Evolutionary conservation across 306 rosid species (phyloP), one percentile per base, ranked within the genome.

Genomic region (Sophora flavescens): DNA sequence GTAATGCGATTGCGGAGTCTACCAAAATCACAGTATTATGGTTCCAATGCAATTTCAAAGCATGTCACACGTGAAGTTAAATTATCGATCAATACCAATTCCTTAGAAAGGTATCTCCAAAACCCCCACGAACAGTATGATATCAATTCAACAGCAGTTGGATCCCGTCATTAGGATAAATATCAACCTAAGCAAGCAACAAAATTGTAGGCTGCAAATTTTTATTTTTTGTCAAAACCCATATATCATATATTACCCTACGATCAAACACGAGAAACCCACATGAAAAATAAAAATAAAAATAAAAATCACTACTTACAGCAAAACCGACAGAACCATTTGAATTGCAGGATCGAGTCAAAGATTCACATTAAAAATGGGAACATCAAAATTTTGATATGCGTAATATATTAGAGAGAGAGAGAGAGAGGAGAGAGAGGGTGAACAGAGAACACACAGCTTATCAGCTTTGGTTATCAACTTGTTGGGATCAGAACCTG

Each of bases 381-480:
- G 22, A 22, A 22, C 22, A 22, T 22, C 22, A 22, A 22, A 22
- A 10, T 9, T 8, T 7, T 3, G 42, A 35, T 63, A 33, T 33
- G 52, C 32, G 44, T 7, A 39, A n/a, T 45, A 6, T 9, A 4
- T 9, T 16, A 1, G 13, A 12, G 6, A 0, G 39, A 50, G 66
- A 71, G 33, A 51, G 41, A 69, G 52, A 17, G 5, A 6, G 38
- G 41, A 69, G 52, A 17, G 5, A 6, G 38, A 35, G 5, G 3
- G 38, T 2, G 80, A 64, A 64, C 63, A 72, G 67, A 72, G 67
- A 36, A 76, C 84, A 47, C 6, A 93, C 98, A 87, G 82, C 39
- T 90, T 89, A 78, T 93, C 93, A 76, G 98, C 98, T 82, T 93
- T 93, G 78, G 74, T 42, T 4, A 93, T 75, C 78, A 93, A 61